Conservation (phyloP, 2,329 filamentous ascomycete species). For the Fusarium fujikuroi region DNA sequence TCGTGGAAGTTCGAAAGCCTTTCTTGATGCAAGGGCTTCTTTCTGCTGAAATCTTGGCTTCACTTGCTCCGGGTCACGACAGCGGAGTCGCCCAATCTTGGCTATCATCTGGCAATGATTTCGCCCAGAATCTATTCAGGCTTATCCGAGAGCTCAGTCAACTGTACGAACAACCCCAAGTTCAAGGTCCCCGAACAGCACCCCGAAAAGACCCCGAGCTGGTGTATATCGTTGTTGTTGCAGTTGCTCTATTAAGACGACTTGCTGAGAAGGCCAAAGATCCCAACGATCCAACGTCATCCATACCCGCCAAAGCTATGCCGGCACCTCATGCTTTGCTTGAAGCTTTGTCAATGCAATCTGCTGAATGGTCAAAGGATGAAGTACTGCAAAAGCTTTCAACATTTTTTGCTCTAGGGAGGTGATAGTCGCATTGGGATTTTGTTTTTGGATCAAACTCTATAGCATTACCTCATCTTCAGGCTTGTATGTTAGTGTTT, state of each 20-base stretch:
- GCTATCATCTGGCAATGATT: slow-evolving; percentile 85
- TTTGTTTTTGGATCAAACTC: slow-evolving; percentile 36
- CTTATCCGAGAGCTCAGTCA: slow-evolving; percentile 78
- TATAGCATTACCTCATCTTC: slow-evolving; percentile 24
- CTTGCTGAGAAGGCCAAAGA: slow-evolving; percentile 75
- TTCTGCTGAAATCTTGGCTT: slow-evolving; percentile 87
- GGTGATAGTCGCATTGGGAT: slow-evolving; percentile 51
- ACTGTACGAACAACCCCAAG: slow-evolving; percentile 65
- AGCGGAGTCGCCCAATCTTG: slow-evolving; percentile 78
- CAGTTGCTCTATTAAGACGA: slow-evolving; percentile 73
- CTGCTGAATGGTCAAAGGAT: slow-evolving; percentile 70
- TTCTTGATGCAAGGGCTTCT: slow-evolving; percentile 92
- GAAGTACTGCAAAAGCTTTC: slow-evolving; percentile 75
- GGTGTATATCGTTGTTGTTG: slow-evolving; percentile 73
- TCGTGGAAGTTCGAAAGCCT: slow-evolving; percentile 86
- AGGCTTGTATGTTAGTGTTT: slow-evolving; percentile 48
- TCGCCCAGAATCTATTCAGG: slow-evolving; percentile 81
- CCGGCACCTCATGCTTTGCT: slow-evolving; percentile 75
- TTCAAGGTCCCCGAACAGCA: slow-evolving; percentile 48
- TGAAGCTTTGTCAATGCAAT: slow-evolving; percentile 72
- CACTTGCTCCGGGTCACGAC: slow-evolving; percentile 77
- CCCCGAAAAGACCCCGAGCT: slow-evolving; percentile 61
- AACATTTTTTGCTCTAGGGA: slow-evolving; percentile 61
- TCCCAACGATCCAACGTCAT: slow-evolving; percentile 59
- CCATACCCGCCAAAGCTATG: slow-evolving; percentile 69